Conservation (phyloP, 2,329 filamentous ascomycete species). For the Alternaria ventricosa region DNA sequence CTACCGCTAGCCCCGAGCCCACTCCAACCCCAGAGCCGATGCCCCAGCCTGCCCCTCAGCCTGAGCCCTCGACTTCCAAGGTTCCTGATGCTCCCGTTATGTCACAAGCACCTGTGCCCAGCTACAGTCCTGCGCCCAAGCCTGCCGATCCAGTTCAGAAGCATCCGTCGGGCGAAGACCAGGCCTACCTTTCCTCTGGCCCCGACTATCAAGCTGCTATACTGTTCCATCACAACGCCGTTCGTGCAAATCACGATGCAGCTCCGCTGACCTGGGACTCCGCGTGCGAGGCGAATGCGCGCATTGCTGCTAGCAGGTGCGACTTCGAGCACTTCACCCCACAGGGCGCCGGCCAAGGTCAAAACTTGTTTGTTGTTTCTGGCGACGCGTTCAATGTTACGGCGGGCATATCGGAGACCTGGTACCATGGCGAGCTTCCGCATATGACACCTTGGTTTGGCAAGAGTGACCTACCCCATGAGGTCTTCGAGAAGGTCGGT, state of each 20-base stretch:
- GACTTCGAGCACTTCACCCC: conserved; percentile 68
- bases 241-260: conserved; percentile 82
- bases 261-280: conserved; percentile 69
- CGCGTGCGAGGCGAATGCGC: conserved; percentile 65
- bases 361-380: conserved; percentile 84
- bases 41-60: neutral
- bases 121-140: neutral
- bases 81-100: conserved; percentile 1
- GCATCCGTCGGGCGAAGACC: conserved; percentile 28
- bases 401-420: conserved; percentile 76
- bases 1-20: neutral
- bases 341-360: conserved; percentile 69
- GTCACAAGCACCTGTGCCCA: neutral
- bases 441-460: conserved; percentile 67
- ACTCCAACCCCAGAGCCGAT: neutral
- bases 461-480: conserved; percentile 59
- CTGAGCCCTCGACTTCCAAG: neutral
- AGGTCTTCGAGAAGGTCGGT: conserved; percentile 39
- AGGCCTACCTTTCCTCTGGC: conserved; percentile 34
- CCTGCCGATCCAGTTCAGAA: conserved; percentile 2
- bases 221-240: conserved; percentile 81
- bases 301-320: conserved; percentile 75
- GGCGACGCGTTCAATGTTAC: conserved; percentile 62
- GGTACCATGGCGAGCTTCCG: conserved; percentile 83
- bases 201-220: conserved; percentile 39